These are phyloP conservation scores for Periconia sp. DNA, from an alignment of 2,329 filamentous ascomycete species.

Conservation along the genomic window DNA sequence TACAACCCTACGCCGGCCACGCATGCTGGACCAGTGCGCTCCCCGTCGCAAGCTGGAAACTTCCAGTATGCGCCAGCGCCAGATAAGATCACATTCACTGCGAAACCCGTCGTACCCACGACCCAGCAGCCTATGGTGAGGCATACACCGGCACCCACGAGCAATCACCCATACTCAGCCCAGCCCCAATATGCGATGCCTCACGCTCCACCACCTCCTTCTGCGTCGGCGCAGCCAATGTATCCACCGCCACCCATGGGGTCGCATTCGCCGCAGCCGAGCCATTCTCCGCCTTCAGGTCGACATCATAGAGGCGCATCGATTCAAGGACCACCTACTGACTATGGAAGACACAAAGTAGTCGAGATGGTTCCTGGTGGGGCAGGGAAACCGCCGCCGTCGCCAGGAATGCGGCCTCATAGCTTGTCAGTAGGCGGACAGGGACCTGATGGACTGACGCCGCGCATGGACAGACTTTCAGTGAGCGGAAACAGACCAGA, in stretches of 20 bases:
- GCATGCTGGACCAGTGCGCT: slow-evolving; percentile 27
- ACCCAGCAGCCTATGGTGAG: slow-evolving; percentile 28
- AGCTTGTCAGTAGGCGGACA: slow-evolving; percentile 34
- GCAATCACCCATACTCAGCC: slow-evolving; percentile 23
- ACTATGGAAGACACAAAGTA: slow-evolving; percentile 41
- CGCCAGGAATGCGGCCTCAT: slow-evolving; percentile 41
- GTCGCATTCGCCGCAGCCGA: slow-evolving; percentile 29
- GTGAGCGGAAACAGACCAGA: slow-evolving; percentile 54
- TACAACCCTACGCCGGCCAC: slow-evolving; percentile 36
- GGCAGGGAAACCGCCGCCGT: slow-evolving; percentile 36
- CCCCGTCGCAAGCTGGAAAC: slow-evolving; percentile 19
- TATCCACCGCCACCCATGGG: slow-evolving; percentile 43
- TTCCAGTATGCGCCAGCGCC: slow-evolving; percentile 51
- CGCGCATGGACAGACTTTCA: slow-evolving; percentile 54
- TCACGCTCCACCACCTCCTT: slow-evolving; percentile 22
- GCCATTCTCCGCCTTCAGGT: no score
- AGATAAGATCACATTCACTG: slow-evolving; percentile 51
- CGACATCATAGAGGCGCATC: slow-evolving; percentile 29
- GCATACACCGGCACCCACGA: slow-evolving; percentile 33
- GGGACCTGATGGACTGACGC: slow-evolving; percentile 43
- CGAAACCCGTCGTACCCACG: slow-evolving; percentile 41
- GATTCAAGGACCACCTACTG: slow-evolving; percentile 21
- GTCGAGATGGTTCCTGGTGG: slow-evolving; percentile 52
- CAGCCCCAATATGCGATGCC: slow-evolving; percentile 35
- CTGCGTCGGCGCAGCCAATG: slow-evolving; percentile 20